Evolutionary conservation across 139 green algal genomes (phyloP), one percentile per base, ranked within the genome.

Genomic region (Nannochloris sp.): DNA sequence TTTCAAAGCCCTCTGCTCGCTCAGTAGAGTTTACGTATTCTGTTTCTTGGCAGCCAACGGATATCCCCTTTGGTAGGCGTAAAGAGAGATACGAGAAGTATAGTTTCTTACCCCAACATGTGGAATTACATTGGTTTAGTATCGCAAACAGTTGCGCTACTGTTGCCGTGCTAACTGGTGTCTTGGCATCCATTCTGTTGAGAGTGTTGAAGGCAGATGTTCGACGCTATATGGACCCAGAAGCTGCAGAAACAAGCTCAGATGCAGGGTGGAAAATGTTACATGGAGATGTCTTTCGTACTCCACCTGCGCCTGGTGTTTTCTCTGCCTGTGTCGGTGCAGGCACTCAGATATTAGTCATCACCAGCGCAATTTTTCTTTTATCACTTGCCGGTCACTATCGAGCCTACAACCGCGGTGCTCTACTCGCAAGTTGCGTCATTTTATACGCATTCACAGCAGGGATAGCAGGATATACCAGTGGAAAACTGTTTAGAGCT

Each of bases 121-220:
- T 96, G 33, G 90, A 97, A 84, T 83, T 93, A 58, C 91, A 97
- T 78, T 97, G 91, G 91, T 96, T 97, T 77, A 89, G 78, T 69
- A 96, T 97, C 74, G 88, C 95, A 79, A 97, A 97, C 83, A 88
- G 72, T 15, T 96, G 88, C 77, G 90, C 96, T 12, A 96, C 89
- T 1, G 91, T 96, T 68, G 79, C 96, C 64, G 82, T 97, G 68
- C 84, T 97, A 33, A 96, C 89, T 1, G 91, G 87, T 35, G 95
- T 97, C 83, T 82, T 97, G 70, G 84, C 89, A 53, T 96, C 91
- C 65, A 96, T 97, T 75, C 81, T 97, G 35, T 84, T 95, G 77
- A 81, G 90, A 2, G 87, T 95, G 58, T 80, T 97, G 24, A 92
- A 93, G 71, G 89, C 90, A 62, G 91, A 97, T 74, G 93, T 96